Percentiles rank a stretch among this genome's conserved stretches.
phyloP scores from a whole-genome alignment of 305 asterid genomes.

The Rubia occidens region DNA sequence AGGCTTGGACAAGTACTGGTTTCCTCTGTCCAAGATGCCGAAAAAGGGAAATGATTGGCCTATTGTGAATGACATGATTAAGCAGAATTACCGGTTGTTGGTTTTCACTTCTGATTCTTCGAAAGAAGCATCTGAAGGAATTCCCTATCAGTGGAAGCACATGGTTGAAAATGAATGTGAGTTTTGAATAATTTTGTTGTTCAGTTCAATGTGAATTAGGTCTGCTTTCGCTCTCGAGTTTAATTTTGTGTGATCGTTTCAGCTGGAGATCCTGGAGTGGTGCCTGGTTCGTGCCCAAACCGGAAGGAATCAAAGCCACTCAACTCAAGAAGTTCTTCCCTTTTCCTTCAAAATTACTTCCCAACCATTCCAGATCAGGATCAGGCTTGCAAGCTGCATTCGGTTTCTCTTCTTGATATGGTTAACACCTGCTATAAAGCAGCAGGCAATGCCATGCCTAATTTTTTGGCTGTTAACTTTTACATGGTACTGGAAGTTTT shows the following conservation, averaged over 20 bases:
- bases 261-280: constrained; percentile 95
- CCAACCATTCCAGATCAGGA: constrained; percentile 80
- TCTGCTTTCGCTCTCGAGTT: constrained; percentile 17
- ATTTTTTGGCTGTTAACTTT: constrained; percentile 80
- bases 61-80: constrained; percentile 55
- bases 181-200: constrained; percentile 22
- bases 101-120: constrained; percentile 96
- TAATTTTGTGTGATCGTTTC: constrained; percentile 31
- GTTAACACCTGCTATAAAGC: constrained; percentile 67
- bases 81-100: constrained; percentile 55
- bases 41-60: constrained; percentile 92
- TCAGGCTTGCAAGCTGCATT: constrained; percentile 91
- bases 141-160: constrained; percentile 93
- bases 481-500: constrained; percentile 65
- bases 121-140: constrained; percentile 77
- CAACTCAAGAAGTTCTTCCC: constrained; percentile 62
- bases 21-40: constrained; percentile 83
- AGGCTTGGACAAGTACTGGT: constrained; percentile 86
- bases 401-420: constrained; percentile 59
- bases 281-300: constrained; percentile 63
- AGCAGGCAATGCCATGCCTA: constrained; percentile 74
- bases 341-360: constrained; percentile 75
- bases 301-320: constrained; percentile 90
- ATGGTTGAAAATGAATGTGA: constrained; percentile 88
- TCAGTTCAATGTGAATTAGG: constrained; percentile 13